Conservation (phyloP, 2,329 filamentous ascomycete species). For the Alternaria consortialis region DNA sequence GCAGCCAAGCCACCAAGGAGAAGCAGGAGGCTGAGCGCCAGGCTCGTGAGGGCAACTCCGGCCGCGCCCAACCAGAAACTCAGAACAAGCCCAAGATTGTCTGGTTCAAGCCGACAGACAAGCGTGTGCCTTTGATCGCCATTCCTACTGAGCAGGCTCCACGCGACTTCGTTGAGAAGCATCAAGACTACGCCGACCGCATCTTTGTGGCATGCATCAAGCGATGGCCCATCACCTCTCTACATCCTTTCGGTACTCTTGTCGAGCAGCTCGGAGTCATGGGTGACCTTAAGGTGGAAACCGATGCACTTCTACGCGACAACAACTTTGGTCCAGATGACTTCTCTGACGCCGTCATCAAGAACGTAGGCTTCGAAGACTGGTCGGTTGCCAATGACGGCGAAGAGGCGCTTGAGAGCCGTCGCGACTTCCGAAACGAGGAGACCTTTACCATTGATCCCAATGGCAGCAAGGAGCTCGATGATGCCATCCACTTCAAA, state of each 20-base stretch:
- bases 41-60: conserved; percentile 81
- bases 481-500: conserved; percentile 93
- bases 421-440: conserved; percentile 90
- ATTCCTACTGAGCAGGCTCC: conserved; percentile 98
- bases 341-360: conserved; percentile 94
- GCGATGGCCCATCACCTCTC: conserved; percentile 98
- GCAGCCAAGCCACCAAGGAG: conserved; percentile 98
- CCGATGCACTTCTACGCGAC: conserved; percentile 93
- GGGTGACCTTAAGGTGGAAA: conserved; percentile 97
- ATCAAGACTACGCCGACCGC: conserved; percentile 95
- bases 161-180: conserved; percentile 97
- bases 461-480: conserved; percentile 85
- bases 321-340: conserved; percentile 99
- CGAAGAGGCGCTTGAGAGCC: conserved; percentile 74
- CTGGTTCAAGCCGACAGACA: conserved; percentile 99
- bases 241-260: conserved; percentile 96
- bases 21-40: conserved; percentile 97
- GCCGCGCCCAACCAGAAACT: conserved; percentile 78
- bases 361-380: conserved; percentile 89
- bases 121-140: conserved; percentile 96
- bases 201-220: conserved; percentile 99
- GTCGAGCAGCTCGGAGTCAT: conserved; percentile 97
- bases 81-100: conserved; percentile 99
- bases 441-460: conserved; percentile 92
- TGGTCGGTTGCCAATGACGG: conserved; percentile 89